Percentiles rank a stretch among this genome's conserved stretches.
phyloP scores from a whole-genome alignment of 1,284 basidiomycete species.

The Chondrostereum purpureum region DNA sequence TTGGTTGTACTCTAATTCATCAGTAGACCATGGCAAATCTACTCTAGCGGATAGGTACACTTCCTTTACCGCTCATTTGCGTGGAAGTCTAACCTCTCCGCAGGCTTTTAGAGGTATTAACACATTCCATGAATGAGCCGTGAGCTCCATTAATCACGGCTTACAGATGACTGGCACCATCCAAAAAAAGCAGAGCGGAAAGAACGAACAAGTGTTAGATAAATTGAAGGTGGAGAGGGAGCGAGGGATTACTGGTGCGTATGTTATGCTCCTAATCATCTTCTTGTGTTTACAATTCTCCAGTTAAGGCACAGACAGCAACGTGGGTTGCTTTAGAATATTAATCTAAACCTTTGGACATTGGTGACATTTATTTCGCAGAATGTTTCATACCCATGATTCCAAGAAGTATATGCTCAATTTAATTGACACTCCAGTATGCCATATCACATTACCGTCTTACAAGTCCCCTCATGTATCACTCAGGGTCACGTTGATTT shows the following conservation, averaged over 20 bases:
- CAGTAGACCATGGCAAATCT: constrained; percentile 82
- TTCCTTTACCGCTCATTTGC: not conserved
- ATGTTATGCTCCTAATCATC: not conserved
- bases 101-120: constrained; percentile 63
- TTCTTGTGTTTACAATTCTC: constrained; percentile 4
- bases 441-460: constrained; percentile 18
- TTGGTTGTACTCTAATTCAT: not conserved
- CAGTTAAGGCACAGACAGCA: constrained; percentile 88
- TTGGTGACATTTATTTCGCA: constrained; percentile 25
- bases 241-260: constrained; percentile 83
- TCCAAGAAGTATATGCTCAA: constrained; percentile 76
- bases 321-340: no score
- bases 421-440: constrained; percentile 91
- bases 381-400: constrained; percentile 68
- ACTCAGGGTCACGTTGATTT: constrained; percentile 90
- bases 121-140: no score
- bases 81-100: constrained; percentile 1
- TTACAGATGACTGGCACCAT: constrained; percentile 83
- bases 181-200: constrained; percentile 51
- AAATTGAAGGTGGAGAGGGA: constrained; percentile 96
- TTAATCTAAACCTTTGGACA: no score
- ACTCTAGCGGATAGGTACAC: constrained; percentile 79
- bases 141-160: constrained; percentile 4
- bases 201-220: constrained; percentile 87
- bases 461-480: not conserved